Evolutionary conservation across 306 rosid genomes (phyloP).

Genomic region (Gastrolobium villosum): DNA sequence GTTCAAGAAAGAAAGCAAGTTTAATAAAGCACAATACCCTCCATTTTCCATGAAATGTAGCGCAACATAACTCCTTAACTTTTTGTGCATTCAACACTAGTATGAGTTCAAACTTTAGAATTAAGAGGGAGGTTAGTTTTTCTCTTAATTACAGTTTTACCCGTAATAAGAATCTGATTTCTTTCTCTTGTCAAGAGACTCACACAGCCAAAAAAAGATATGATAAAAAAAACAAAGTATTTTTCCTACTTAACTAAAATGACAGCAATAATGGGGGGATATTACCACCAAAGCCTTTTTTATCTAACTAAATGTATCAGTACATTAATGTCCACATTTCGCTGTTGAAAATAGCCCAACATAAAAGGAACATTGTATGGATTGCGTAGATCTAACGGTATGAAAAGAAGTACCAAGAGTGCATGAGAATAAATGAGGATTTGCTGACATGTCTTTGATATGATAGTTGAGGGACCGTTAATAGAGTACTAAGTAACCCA

Average conservation of each 20-base stretch:
- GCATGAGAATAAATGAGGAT: conserved; percentile 42
- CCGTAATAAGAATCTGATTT: conserved; percentile 33
- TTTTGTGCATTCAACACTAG: conserved; percentile 34
- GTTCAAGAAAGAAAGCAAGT: conserved; percentile 38
- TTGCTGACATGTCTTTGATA: conserved; percentile 41
- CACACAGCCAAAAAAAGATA: conserved; percentile 5
- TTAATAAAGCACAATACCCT: conserved; percentile 28
- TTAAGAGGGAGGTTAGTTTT: conserved; percentile 25
- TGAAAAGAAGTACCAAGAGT: conserved; percentile 42
- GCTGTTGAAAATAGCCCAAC: conserved; percentile 38
- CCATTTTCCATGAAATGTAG: conserved; percentile 45
- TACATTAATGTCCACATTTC: conserved; percentile 34
- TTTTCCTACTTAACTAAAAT: conserved; percentile 22
- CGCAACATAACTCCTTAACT: conserved; percentile 14
- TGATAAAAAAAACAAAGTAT: conserved; percentile 13
- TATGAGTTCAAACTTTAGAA: conserved; percentile 22
- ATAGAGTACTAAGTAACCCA: conserved; percentile 18
- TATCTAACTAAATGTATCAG: conserved; percentile 35
- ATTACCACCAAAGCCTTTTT: conserved; percentile 17
- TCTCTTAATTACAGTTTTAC: conserved; percentile 21
- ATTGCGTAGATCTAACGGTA: conserved; percentile 32
- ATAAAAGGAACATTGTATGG: conserved; percentile 36
- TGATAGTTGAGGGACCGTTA: conserved; percentile 22
- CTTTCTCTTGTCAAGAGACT: conserved; percentile 39
- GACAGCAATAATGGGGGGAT: conserved; percentile 52